phyloP scores from a whole-genome alignment of 768 basidiomycete species.

The Mycena vitilis region DNA sequence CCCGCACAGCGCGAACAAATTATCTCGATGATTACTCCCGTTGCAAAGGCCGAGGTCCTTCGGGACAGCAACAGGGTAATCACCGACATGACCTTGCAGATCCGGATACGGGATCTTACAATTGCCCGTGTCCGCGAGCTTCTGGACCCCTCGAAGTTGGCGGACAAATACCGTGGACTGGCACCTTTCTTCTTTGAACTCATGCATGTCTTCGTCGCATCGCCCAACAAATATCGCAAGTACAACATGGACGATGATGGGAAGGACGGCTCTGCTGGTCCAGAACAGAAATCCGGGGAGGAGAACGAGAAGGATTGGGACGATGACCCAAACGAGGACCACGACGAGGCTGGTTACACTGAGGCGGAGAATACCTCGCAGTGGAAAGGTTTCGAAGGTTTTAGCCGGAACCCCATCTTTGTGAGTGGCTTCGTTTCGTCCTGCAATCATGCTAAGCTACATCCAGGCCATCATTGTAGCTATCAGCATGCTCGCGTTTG shows the following conservation, averaged over 20 bases:
- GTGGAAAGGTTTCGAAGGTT: slow-evolving; percentile 29
- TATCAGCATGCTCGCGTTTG: slow-evolving; percentile 41
- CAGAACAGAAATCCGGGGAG: not conserved
- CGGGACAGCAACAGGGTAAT: slow-evolving; percentile 7
- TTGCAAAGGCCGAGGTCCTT: not conserved
- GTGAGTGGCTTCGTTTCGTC: slow-evolving; percentile 29
- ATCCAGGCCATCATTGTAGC: slow-evolving; percentile 28
- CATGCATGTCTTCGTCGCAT: slow-evolving; percentile 29
- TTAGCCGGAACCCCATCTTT: slow-evolving; percentile 37
- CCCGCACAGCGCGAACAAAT: slow-evolving; percentile 3
- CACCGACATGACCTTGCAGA: not conserved
- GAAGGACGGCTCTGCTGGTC: too few relatives aligned
- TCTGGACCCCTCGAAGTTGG: slow-evolving; percentile 4
- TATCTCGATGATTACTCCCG: not conserved
- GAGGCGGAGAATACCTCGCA: not conserved
- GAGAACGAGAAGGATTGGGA: slow-evolving; percentile 21
- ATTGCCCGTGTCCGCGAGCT: not conserved
- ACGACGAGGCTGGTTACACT: slow-evolving; percentile 20
- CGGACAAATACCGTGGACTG: not conserved
- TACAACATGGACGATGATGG: not conserved
- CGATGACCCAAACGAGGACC: slow-evolving; percentile 38
- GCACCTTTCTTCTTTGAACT: slow-evolving; percentile 34
- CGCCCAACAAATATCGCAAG: slow-evolving; percentile 36
- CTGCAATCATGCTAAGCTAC: too few relatives aligned
- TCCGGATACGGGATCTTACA: not conserved